Conservation (phyloP, 352 stramenopile genomes). For the Elongisporangium prolatum region DNA sequence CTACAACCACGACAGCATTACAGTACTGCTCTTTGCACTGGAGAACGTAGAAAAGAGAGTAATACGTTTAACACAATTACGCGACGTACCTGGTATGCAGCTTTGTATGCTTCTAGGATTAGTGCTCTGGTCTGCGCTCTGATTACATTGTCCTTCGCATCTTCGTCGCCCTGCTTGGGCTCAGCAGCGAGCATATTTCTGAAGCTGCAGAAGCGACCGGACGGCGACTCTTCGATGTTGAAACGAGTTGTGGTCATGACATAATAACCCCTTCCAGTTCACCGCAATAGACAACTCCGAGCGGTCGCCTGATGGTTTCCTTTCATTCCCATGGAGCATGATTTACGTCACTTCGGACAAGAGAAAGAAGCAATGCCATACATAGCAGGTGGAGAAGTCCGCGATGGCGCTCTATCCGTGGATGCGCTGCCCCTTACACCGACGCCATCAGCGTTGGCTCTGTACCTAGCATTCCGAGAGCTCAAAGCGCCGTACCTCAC, state of each 20-base stretch:
- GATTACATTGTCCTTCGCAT: background rate
- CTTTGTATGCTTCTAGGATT: background rate
- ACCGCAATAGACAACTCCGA: background rate
- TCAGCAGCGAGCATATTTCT: background rate
- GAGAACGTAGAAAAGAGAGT: background rate
- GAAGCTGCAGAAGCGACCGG: background rate
- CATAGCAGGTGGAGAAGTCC: background rate
- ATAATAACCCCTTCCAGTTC: background rate
- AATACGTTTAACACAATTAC: background rate
- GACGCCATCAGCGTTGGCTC: slow-evolving; percentile 2
- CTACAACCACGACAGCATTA: background rate
- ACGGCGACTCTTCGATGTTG: background rate
- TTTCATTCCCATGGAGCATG: background rate
- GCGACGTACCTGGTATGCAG: background rate
- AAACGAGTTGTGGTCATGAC: background rate
- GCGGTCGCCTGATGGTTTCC: background rate
- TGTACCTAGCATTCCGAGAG: slow-evolving; percentile 13
- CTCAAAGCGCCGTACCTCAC: slow-evolving; percentile 72
- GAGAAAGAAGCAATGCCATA: background rate
- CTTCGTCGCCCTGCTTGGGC: background rate
- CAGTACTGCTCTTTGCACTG: background rate
- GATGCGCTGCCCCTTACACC: background rate
- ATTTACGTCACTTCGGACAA: background rate
- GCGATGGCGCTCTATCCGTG: background rate
- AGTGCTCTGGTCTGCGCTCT: background rate